A percentile compares a stretch with the other conserved stretches of the same genome.
phyloP scores from a whole-genome alignment of 345 rosid species.

The Ailanthus altissimus region DNA sequence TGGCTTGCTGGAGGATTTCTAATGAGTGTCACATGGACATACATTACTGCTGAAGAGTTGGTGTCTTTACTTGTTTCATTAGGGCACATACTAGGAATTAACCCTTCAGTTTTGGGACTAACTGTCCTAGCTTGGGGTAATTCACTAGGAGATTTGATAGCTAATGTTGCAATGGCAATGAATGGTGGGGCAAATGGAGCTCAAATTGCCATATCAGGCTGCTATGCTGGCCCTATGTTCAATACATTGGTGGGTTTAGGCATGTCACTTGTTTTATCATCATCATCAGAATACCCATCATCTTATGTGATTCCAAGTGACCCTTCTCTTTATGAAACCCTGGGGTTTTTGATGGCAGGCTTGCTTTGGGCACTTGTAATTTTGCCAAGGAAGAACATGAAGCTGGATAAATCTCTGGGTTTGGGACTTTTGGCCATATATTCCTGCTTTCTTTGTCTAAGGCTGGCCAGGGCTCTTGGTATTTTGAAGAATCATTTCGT shows the following conservation, averaged over 20 bases:
- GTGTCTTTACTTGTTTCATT: conserved; percentile 71
- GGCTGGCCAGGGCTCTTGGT: conserved; percentile 48
- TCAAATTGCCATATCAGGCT: conserved; percentile 88
- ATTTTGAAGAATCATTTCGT: conserved; percentile 17
- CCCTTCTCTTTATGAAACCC: conserved; percentile 61
- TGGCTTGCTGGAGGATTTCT: conserved; percentile 86
- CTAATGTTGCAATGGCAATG: conserved; percentile 75
- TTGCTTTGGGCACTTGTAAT: conserved; percentile 84
- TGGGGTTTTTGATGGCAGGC: conserved; percentile 67
- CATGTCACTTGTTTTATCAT: conserved; percentile 54
- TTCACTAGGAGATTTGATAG: conserved; percentile 83
- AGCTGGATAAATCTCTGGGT: conserved; percentile 60
- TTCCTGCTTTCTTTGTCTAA: conserved; percentile 61
- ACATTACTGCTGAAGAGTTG: conserved; percentile 76
- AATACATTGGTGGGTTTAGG: conserved; percentile 83
- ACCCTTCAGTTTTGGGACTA: conserved; percentile 79
- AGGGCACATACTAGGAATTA: conserved; percentile 64
- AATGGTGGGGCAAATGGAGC: conserved; percentile 77
- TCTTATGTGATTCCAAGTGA: conserved; percentile 60
- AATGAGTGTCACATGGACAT: conserved; percentile 91
- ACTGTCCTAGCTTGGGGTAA: conserved; percentile 98
- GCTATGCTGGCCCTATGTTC: conserved; percentile 93
- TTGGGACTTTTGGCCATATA: conserved; percentile 76
- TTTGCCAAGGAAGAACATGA: conserved; percentile 72
- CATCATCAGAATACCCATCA: conserved; percentile 64